Percentiles rank a stretch among this genome's conserved stretches.
Conservation (phyloP, 2,329 filamentous ascomycete genomes). For the Penicillium thymicola region DNA sequence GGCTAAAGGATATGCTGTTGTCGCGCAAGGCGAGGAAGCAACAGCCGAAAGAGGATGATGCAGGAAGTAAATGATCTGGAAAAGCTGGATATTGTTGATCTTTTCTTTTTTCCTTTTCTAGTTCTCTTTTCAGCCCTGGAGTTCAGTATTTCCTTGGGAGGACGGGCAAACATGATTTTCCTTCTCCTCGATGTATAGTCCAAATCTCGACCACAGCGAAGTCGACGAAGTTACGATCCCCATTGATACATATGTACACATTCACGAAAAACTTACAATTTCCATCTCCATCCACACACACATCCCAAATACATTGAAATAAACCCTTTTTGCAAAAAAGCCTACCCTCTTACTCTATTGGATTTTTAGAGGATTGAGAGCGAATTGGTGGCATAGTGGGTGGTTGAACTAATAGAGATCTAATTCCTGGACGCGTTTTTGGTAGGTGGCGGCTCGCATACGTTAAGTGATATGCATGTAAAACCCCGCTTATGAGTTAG, state of each 20-base stretch:
- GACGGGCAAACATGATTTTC: not conserved
- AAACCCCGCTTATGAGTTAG: too few species aligned
- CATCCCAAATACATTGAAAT: not conserved
- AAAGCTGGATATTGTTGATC: not conserved
- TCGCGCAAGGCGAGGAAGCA: conserved; percentile 18
- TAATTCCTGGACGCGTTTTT: too few species aligned
- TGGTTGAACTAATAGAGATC: too few species aligned
- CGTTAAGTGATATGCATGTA: too few species aligned
- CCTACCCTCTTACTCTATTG: too few species aligned
- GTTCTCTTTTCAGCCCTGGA: not conserved
- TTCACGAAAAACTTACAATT: not conserved
- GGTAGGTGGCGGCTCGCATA: too few species aligned
- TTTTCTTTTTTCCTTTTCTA: not conserved
- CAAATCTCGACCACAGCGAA: not conserved
- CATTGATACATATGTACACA: not conserved
- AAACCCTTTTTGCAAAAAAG: not conserved
- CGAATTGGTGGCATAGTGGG: too few species aligned
- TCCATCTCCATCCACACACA: not conserved
- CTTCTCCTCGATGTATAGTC: not conserved
- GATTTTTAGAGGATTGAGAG: too few species aligned
- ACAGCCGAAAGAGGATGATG: conserved; percentile 3
- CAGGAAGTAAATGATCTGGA: not conserved
- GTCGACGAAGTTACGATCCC: not conserved
- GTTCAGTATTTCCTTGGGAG: not conserved
- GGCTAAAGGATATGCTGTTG: conserved; percentile 20